A percentile compares a stretch with the other conserved stretches of the same genome.
Conservation (phyloP, 495 filamentous ascomycete species). For the Aspergillus cristatus region DNA sequence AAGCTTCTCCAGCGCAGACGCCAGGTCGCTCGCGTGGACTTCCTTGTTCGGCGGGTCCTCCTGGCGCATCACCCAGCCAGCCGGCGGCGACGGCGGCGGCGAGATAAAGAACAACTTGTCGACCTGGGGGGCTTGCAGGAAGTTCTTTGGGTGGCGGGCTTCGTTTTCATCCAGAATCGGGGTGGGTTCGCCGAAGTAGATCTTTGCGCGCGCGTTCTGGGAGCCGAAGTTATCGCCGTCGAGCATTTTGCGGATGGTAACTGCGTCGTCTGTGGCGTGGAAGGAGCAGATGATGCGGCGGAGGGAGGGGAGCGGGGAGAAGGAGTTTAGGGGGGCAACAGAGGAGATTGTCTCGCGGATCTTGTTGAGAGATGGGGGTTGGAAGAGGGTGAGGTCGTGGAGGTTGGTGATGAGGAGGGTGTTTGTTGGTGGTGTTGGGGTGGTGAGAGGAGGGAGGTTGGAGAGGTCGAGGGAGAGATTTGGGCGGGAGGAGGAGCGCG, state of each 20-base stretch:
- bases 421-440: constrained; percentile 80
- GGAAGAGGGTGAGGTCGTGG: constrained; percentile 67
- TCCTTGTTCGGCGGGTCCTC: constrained; percentile 92
- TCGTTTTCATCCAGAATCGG: constrained; percentile 51
- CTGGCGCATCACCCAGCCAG: constrained; percentile 82
- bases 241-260: constrained; percentile 59
- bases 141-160: constrained; percentile 33
- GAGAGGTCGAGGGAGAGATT: constrained; percentile 76
- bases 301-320: constrained; percentile 87
- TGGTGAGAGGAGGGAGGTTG: constrained; percentile 64
- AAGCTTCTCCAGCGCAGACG: constrained; percentile 64
- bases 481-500: constrained; percentile 26
- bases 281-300: constrained; percentile 89
- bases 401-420: constrained; percentile 90
- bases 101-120: constrained; percentile 96
- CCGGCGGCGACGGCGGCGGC: constrained; percentile 82
- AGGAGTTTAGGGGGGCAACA: constrained; percentile 68
- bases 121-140: constrained; percentile 72
- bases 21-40: constrained; percentile 85
- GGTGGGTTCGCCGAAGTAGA: constrained; percentile 85
- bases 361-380: constrained; percentile 59
- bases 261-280: constrained; percentile 60
- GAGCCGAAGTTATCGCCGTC: constrained; percentile 61
- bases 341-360: constrained; percentile 63
- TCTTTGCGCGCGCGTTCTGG: constrained; percentile 47